A percentile compares a stretch with the other conserved stretches of the same genome.
Evolutionary conservation across 352 stramenopile species (phyloP).

Genomic region (Saprolegnia diclina): DNA sequence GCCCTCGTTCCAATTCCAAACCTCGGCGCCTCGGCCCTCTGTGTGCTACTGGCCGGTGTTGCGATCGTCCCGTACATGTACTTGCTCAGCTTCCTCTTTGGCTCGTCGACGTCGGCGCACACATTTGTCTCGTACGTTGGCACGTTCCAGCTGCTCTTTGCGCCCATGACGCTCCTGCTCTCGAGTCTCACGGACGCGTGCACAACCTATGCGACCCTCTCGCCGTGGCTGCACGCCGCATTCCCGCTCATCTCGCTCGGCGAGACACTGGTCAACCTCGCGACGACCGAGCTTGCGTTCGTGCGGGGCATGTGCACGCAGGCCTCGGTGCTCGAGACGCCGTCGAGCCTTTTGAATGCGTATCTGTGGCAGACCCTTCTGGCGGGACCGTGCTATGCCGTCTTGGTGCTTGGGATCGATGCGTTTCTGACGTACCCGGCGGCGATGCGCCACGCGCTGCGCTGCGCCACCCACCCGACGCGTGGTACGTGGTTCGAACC

Average conservation of each 20-base stretch:
- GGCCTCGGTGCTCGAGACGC: conserved; percentile 1
- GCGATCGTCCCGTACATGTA: conserved; percentile 65
- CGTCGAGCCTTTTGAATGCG: neutral
- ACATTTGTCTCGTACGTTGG: conserved; percentile 69
- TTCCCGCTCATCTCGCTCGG: conserved; percentile 61
- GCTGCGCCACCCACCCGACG: conserved; percentile 29
- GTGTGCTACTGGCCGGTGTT: conserved; percentile 41
- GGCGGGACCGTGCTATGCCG: conserved; percentile 43
- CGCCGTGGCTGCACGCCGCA: conserved; percentile 44
- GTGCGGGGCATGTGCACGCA: conserved; percentile 44
- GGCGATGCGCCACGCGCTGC: conserved; percentile 37
- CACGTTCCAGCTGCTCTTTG: conserved; percentile 62
- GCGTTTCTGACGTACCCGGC: conserved; percentile 68
- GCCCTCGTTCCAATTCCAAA: conserved; percentile 35
- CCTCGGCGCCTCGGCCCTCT: conserved; percentile 37
- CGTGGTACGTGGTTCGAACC: neutral
- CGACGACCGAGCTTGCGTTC: conserved; percentile 41
- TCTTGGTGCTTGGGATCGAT: conserved; percentile 54
- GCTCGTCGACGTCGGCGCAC: conserved; percentile 70
- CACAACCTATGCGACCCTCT: conserved; percentile 33
- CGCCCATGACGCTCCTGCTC: conserved; percentile 41
- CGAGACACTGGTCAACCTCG: conserved; percentile 44
- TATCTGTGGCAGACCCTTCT: neutral
- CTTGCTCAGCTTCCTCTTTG: conserved; percentile 54
- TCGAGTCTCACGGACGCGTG: conserved; percentile 51